Evolutionary conservation across 208 protist genomes (phyloP), one percentile per base, ranked within the genome.

Genomic region (Perkinsela sp.): DNA sequence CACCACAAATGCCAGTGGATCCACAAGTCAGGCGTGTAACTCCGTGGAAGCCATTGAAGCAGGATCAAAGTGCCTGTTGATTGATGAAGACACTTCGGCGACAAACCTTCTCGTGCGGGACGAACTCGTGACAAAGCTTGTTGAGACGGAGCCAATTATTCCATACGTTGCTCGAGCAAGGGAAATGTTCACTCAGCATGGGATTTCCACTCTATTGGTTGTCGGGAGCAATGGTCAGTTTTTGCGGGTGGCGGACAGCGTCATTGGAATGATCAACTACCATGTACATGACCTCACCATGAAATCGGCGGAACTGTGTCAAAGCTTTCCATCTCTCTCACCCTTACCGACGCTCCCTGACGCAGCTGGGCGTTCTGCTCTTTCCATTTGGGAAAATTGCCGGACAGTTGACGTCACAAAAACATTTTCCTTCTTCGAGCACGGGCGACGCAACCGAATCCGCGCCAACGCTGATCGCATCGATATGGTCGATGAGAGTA

Each of bases 71-170:
- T 68, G 81, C 48, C 72, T 97, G 66, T 75, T 97, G 30, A 78
- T 96, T 15, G 93, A 96, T 75, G 92, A 97, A 74, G 93, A 97
- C 76, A 96, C 90, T 1, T 90, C 76, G 57, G 92, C 93, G 0
- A 96, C 92, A 31, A 97, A 97, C 79, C 91, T 97, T 69, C 92
- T 97, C 89, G 89, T 93, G 48, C 85, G 90, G 2, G 89, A 94
- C 71, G 69, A 70, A 30, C 74, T 83, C 28, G 94, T 96, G 90
- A 72, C 83, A 73, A 68, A 72, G 77, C 81, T 96, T 32, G 90
- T 97, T 29, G 73, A 78, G 28, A 72, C 88, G 71, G 92, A 96
- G 73, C 92, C 93, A 29, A 96, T 96, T 74, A 93, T 85, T 0
- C 84, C 88, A 0, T 93, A 94, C 74, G 76, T 90, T 29, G 73